Percentiles rank a stretch among this genome's conserved stretches.
These are phyloP conservation scores for Volvariella surrecta DNA, from an alignment of 1,284 basidiomycete genomes.

Conservation along the genomic window DNA sequence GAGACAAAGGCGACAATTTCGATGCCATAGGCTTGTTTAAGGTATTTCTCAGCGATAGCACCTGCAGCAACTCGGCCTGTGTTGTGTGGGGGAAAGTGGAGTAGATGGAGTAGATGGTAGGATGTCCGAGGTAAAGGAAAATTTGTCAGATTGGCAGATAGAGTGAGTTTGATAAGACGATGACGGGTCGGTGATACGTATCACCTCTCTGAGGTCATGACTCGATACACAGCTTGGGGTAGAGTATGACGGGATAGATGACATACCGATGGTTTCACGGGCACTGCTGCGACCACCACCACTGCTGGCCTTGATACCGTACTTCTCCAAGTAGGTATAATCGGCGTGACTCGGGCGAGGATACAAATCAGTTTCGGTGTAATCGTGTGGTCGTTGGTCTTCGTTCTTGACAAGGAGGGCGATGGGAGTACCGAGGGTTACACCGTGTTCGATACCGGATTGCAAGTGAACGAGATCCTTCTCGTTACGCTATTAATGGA, in stretches of 20 bases:
- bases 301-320: conserved; percentile 94
- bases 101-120: not conserved
- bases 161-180: too few relatives aligned
- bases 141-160: conserved; percentile 2
- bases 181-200: too few relatives aligned
- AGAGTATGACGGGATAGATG: not conserved
- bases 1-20: conserved; percentile 98
- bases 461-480: conserved; percentile 94
- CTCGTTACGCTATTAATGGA: conserved; percentile 73
- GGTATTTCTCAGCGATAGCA: conserved; percentile 95
- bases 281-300: conserved; percentile 94
- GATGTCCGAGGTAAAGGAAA: conserved; percentile 2
- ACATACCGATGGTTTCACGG: conserved; percentile 89
- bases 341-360: conserved; percentile 98
- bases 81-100: not conserved
- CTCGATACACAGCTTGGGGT: too few relatives aligned
- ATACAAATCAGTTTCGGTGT: conserved; percentile 96
- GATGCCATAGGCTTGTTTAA: conserved; percentile 81
- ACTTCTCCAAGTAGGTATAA: conserved; percentile 97
- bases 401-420: conserved; percentile 95
- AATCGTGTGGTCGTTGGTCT: conserved; percentile 97
- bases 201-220: too few relatives aligned
- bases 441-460: conserved; percentile 89
- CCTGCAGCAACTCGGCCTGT: conserved; percentile 93
- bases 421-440: conserved; percentile 97